Base-by-base conservation (phyloP, 2,329 filamentous ascomycete genomes). In the Aspergillus sp. region DNA sequence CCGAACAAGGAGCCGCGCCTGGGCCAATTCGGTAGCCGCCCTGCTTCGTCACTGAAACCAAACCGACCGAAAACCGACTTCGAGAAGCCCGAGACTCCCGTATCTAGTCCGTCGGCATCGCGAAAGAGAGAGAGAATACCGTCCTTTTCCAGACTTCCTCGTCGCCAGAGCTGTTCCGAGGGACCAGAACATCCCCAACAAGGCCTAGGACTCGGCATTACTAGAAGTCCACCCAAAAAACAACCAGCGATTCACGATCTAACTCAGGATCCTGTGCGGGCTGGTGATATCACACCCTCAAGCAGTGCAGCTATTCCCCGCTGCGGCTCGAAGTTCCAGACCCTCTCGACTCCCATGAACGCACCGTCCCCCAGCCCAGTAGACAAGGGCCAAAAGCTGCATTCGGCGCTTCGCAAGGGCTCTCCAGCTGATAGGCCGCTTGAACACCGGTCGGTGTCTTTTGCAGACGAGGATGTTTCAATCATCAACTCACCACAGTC, bases 161-260 rank as follows among this genome's bases (percentile, higher is more conserved):
- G 64, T 22, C 65, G 54, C 10, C 47, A 59, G 20, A 69, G 62
- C 49, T 62, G 66, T 59, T 49, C 52, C 6, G 58, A 64, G 32
- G 50, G 55, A 36, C 47, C 57, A 18, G 62, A 63, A 45, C 45
- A 51, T 26, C 45, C 55, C 4, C 65, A 56, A 16, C 52, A 52
- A 20, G 68, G 67, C 24, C 56, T 71, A 18, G 71, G 68, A 3
- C 55, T 73, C 24, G 71, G 69, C 4, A 71, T 73, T 16, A 71
- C 71, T 11, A 62, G 51, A 51, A 73, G 67, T 46, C 68, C 69
- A 24, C 58, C 65, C n/a, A 62, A 61, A 49, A 70, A 67, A 24
- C 54, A 61, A 22, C 50, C 52, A 3, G 32, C 52, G 4, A 31
- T 56, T 20, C 10, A 56, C 18, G 49, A 60, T 54, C 22, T 59